A percentile compares a stretch with the other conserved stretches of the same genome.
phyloP scores from a whole-genome alignment of 2,329 filamentous ascomycete species.

The Colletotrichum spinosum region DNA sequence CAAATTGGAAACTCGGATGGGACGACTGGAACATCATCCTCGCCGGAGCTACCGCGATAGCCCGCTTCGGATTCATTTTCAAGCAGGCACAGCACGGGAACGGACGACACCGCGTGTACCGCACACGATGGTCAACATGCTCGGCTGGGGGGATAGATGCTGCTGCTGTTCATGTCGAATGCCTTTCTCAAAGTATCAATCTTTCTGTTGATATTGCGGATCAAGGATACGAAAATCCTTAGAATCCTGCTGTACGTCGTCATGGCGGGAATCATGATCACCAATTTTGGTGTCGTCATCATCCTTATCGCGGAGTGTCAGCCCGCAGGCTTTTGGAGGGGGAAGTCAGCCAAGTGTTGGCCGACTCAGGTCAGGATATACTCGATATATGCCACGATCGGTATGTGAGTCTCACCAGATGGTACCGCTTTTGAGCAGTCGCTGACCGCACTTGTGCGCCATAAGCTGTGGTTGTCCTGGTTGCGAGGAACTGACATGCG shows the following conservation, averaged over 20 bases:
- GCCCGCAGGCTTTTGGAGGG: constrained; percentile 39
- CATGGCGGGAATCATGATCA: constrained; percentile 46
- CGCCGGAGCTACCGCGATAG: constrained; percentile 44
- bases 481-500: background rate
- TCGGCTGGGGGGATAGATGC: constrained; percentile 53
- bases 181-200: constrained; percentile 56
- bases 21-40: constrained; percentile 51
- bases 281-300: constrained; percentile 46
- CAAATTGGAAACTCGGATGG: constrained; percentile 45
- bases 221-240: constrained; percentile 49
- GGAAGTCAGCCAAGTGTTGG: constrained; percentile 42
- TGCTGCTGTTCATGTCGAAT: constrained; percentile 52
- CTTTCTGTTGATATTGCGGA: constrained; percentile 52
- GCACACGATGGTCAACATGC: constrained; percentile 50
- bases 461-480: background rate
- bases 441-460: no score
- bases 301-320: constrained; percentile 48
- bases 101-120: constrained; percentile 51
- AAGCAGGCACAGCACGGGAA: constrained; percentile 49
- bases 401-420: constrained; percentile 18
- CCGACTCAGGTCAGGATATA: constrained; percentile 46
- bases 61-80: constrained; percentile 48
- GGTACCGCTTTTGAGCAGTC: no score
- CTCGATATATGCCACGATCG: constrained; percentile 47
- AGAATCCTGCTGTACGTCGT: constrained; percentile 45